Evolutionary conservation across 768 basidiomycete genomes (phyloP).

Genomic region (Crepidotus variabilis): DNA sequence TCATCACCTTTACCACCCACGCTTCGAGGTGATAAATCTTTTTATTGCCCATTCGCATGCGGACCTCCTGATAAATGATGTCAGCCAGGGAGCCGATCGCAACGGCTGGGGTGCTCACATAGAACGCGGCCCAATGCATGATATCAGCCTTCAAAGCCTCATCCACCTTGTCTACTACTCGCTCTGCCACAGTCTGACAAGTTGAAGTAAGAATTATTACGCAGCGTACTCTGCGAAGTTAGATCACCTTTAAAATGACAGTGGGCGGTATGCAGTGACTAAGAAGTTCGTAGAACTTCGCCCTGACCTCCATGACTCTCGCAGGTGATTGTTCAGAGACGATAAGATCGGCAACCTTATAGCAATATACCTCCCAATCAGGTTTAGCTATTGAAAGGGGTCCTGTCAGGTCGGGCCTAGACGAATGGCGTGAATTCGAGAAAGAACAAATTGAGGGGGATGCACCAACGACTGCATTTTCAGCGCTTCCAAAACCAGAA

Average conservation of each 20-base stretch:
- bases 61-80: conserved; percentile 64
- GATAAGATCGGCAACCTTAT: conserved; percentile 88
- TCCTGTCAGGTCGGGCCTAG: conserved; percentile 79
- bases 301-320: conserved; percentile 86
- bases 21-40: conserved; percentile 97
- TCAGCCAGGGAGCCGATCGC: background rate
- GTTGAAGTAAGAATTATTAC: conserved; percentile 1
- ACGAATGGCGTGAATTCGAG: background rate
- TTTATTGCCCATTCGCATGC: conserved; percentile 87
- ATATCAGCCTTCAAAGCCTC: conserved; percentile 89
- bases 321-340: conserved; percentile 86
- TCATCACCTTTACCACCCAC: conserved; percentile 97
- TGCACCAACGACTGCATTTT: conserved; percentile 88
- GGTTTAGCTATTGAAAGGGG: conserved; percentile 86
- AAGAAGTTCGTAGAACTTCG: conserved; percentile 91
- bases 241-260: conserved; percentile 79
- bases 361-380: conserved; percentile 99
- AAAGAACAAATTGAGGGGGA: background rate
- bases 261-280: conserved; percentile 97
- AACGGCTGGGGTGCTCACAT: conserved; percentile 48
- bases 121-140: conserved; percentile 97
- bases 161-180: conserved; percentile 84
- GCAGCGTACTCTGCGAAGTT: conserved; percentile 8
- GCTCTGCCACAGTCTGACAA: conserved; percentile 82
- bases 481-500: conserved; percentile 91